Evolutionary conservation across 345 rosid genomes (phyloP).

Genomic region (Fremontodendron californicum): DNA sequence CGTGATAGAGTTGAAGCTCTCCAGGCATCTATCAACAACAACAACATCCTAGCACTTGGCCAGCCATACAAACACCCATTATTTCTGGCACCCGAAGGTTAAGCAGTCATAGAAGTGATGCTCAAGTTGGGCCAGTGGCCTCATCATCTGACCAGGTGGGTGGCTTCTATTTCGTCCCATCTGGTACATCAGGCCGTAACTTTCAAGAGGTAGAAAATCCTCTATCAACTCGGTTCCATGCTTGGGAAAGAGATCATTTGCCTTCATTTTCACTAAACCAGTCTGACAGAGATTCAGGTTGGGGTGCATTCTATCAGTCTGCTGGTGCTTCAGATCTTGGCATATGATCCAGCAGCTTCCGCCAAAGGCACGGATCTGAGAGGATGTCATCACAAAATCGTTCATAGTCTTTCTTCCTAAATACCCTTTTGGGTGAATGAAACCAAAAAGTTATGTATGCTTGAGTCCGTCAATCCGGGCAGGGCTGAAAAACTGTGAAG

Average conservation of each 20-base stretch:
- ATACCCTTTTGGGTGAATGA: conserved; percentile 31
- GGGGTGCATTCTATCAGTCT: conserved; percentile 56
- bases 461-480: conserved; percentile 27
- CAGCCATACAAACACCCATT: conserved; percentile 46
- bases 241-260: conserved; percentile 78
- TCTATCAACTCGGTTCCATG: conserved; percentile 35
- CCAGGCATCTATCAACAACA: conserved; percentile 93
- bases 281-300: conserved; percentile 56
- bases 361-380: conserved; percentile 72
- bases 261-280: conserved; percentile 51
- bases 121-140: conserved; percentile 54
- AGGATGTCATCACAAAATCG: conserved; percentile 58
- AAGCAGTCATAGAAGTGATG: conserved; percentile 43
- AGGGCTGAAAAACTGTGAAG: conserved; percentile 35
- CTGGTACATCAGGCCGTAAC: conserved; percentile 43
- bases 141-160: conserved; percentile 69
- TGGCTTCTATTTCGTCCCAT: conserved; percentile 60
- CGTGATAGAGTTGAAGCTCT: conserved; percentile 88
- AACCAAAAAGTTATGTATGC: conserved; percentile 46
- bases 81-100: conserved; percentile 51
- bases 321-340: conserved; percentile 40
- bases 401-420: conserved; percentile 24
- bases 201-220: conserved; percentile 50
- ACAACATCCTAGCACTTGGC: conserved; percentile 51
- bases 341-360: conserved; percentile 48